Conservation (phyloP, 148 eudicot species). For the Limonium bicolor region DNA sequence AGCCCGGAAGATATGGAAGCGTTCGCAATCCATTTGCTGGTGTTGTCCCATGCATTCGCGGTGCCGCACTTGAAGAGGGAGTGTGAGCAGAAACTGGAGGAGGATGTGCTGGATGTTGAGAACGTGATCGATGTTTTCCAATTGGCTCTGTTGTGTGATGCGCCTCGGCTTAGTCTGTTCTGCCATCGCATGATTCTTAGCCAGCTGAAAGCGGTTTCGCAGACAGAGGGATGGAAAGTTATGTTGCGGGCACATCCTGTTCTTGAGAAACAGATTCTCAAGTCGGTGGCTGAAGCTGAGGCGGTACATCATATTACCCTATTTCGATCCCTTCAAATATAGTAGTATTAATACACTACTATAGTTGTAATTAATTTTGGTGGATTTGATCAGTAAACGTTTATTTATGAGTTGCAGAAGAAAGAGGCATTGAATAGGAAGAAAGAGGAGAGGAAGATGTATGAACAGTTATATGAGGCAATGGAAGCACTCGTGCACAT, state of each 20-base stretch:
- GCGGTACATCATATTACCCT: too few species aligned
- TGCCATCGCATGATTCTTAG: constrained; percentile 54
- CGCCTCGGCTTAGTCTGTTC: constrained; percentile 62
- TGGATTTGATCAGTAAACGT: too few species aligned
- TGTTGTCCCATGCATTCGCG: constrained; percentile 62
- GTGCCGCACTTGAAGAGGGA: constrained; percentile 61
- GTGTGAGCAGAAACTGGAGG: constrained; percentile 47
- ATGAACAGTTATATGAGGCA: constrained; percentile 65
- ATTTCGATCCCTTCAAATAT: too few species aligned
- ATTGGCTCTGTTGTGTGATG: constrained; percentile 77
- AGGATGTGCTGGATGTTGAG: constrained; percentile 36
- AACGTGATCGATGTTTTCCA: constrained; percentile 66
- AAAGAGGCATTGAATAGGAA: constrained; percentile 28
- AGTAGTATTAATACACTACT: too few species aligned
- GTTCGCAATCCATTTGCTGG: constrained; percentile 46
- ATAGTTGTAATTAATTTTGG: too few species aligned
- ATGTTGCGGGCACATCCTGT: constrained; percentile 70
- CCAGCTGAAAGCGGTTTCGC: constrained; percentile 44
- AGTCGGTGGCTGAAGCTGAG: constrained; percentile 26
- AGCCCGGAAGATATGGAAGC: constrained; percentile 52
- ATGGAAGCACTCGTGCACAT: constrained; percentile 96
- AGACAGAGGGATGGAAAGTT: constrained; percentile 61
- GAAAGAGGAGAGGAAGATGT: constrained; percentile 42
- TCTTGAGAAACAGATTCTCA: constrained; percentile 43
- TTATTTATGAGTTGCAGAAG: constrained; percentile 14